Percentiles rank a stretch among this genome's conserved stretches.
Conservation (phyloP, 1,284 basidiomycete species). For the Ceratobasidium sp. region DNA sequence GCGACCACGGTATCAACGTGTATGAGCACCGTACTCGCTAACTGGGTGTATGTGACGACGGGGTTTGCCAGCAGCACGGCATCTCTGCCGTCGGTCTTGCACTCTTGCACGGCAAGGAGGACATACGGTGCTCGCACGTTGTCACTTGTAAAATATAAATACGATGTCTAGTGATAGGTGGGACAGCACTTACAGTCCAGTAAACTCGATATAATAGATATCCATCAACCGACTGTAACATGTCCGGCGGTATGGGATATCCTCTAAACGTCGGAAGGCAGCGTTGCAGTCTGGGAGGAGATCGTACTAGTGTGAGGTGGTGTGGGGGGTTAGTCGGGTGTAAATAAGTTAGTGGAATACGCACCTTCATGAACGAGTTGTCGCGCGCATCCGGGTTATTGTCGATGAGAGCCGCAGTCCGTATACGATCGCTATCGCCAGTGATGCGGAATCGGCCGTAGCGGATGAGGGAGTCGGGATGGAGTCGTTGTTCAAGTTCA, state of each 20-base stretch:
- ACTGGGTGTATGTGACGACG: not conserved
- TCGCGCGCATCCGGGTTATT: not conserved
- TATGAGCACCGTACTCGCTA: not conserved
- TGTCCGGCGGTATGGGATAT: not conserved
- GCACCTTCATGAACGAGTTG: constrained; percentile 12
- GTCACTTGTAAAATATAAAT: not conserved
- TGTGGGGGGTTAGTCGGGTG: too few species aligned
- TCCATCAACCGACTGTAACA: constrained; percentile 2
- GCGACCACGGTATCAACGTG: not conserved
- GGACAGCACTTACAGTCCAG: not conserved
- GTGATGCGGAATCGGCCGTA: constrained; percentile 3
- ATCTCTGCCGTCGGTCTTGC: not conserved
- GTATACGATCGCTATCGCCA: not conserved
- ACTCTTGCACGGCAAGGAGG: not conserved
- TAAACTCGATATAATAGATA: constrained; percentile 6
- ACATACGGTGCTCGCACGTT: not conserved
- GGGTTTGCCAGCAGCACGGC: not conserved
- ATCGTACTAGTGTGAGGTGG: not conserved
- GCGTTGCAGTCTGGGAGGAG: not conserved
- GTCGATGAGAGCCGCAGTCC: not conserved
- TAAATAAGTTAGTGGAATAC: not conserved
- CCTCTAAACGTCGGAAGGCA: not conserved
- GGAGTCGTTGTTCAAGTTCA: not conserved
- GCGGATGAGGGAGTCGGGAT: not conserved
- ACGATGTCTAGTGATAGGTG: not conserved